phyloP scores from a whole-genome alignment of 805 yeast genomes.

The Henningerozyma blattae region DNA sequence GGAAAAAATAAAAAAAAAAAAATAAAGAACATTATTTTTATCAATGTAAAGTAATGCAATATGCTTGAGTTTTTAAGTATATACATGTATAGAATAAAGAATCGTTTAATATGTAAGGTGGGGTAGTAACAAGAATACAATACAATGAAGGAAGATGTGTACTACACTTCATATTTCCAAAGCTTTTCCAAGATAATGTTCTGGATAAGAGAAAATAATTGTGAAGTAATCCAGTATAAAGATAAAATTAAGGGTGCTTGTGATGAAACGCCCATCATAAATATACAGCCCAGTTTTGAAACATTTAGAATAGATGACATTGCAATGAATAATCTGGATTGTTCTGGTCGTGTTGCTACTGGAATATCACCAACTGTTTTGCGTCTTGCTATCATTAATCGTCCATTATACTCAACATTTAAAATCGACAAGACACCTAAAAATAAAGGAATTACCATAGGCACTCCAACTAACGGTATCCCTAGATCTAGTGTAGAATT shows the following conservation, averaged over 20 bases:
- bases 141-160: too few relatives aligned
- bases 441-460: constrained; percentile 62
- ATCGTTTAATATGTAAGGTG: too few relatives aligned
- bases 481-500: constrained; percentile 33
- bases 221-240: constrained; percentile 87
- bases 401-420: constrained; percentile 74
- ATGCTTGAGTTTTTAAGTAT: too few relatives aligned
- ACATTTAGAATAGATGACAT: constrained; percentile 37
- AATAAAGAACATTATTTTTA: too few relatives aligned
- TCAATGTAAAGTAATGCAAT: too few relatives aligned
- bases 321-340: constrained; percentile 26
- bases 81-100: too few relatives aligned
- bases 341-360: constrained; percentile 2
- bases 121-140: too few relatives aligned
- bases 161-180: constrained; percentile 24
- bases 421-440: constrained; percentile 61
- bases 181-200: constrained; percentile 56
- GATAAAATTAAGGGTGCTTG: constrained; percentile 79
- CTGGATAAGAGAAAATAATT: constrained; percentile 62
- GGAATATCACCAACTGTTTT: constrained; percentile 5
- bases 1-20: too few relatives aligned
- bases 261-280: constrained; percentile 71
- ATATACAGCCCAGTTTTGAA: constrained; percentile 63
- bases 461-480: constrained; percentile 43
- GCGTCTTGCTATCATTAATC: constrained; percentile 30